Conservation (phyloP, 83 land plant species). For the Thuja plicata region DNA sequence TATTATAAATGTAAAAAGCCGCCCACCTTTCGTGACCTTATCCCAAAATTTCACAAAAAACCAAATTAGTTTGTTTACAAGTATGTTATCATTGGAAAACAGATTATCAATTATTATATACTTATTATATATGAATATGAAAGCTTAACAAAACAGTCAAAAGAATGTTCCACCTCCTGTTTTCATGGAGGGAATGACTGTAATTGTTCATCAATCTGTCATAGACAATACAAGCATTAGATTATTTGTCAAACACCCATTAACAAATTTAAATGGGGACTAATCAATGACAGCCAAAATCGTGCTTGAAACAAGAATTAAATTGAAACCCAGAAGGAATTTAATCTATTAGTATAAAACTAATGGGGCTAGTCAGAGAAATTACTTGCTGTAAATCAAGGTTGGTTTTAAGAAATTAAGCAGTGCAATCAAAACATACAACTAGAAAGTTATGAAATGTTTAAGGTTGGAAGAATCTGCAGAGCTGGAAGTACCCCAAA, state of each 20-base stretch:
- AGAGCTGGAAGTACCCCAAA: background rate
- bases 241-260: background rate
- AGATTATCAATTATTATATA: too few relatives aligned
- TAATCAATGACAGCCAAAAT: too few relatives aligned
- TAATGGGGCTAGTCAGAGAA: background rate
- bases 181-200: background rate
- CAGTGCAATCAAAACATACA: background rate
- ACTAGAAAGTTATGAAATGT: background rate
- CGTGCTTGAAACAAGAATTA: too few relatives aligned
- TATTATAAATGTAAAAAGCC: too few relatives aligned
- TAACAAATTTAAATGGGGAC: too few relatives aligned
- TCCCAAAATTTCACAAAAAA: background rate
- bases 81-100: background rate
- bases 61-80: background rate
- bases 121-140: background rate
- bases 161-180: background rate
- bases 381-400: background rate
- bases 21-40: too few relatives aligned
- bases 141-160: background rate
- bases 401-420: background rate
- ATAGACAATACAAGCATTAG: background rate
- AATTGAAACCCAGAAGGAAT: too few relatives aligned
- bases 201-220: background rate
- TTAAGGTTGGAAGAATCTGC: background rate
- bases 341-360: too few relatives aligned